Percentiles rank a stretch among this genome's conserved stretches.
Evolutionary conservation across 2,329 filamentous ascomycete species (phyloP).

Genomic region (Aurifilum marmelostoma): DNA sequence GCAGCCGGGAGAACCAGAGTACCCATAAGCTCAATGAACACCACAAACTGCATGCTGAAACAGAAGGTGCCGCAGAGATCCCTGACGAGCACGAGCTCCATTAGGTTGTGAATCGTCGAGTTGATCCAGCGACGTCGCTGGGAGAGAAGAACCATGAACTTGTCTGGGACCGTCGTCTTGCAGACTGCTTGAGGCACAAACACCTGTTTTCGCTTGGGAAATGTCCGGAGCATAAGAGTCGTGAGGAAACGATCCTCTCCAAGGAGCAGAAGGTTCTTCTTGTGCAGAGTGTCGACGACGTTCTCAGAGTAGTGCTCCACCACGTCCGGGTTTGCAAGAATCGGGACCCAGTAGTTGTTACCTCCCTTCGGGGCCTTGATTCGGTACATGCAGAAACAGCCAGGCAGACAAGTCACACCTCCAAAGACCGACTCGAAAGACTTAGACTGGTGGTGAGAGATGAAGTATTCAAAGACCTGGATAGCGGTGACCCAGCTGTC

Average conservation of each 20-base stretch:
- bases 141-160: conserved; percentile 89
- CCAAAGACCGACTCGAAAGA: conserved; percentile 98
- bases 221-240: conserved; percentile 97
- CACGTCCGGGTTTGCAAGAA: conserved; percentile 95
- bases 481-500: conserved; percentile 96
- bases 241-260: conserved; percentile 95
- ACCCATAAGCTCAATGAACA: conserved; percentile 92
- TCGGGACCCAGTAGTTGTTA: conserved; percentile 99
- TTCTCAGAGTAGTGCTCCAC: conserved; percentile 99
- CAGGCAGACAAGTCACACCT: conserved; percentile 96
- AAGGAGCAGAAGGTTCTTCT: conserved; percentile 90
- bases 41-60: conserved; percentile 99
- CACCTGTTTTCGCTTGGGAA: conserved; percentile 98
- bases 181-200: conserved; percentile 98
- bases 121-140: conserved; percentile 99
- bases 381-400: conserved; percentile 99
- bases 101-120: conserved; percentile 96
- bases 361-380: conserved; percentile 99
- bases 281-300: conserved; percentile 96
- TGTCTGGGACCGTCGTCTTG: conserved; percentile 95
- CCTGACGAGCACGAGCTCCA: conserved; percentile 93
- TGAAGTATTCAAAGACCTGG: conserved; percentile 99
- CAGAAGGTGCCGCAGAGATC: conserved; percentile 99
- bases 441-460: conserved; percentile 95
- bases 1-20: conserved; percentile 94